Percentiles rank a stretch among this genome's conserved stretches.
These are phyloP conservation scores for Cenchrus purpureus DNA, from an alignment of 176 grass and related monocot species.

Conservation along the genomic window DNA sequence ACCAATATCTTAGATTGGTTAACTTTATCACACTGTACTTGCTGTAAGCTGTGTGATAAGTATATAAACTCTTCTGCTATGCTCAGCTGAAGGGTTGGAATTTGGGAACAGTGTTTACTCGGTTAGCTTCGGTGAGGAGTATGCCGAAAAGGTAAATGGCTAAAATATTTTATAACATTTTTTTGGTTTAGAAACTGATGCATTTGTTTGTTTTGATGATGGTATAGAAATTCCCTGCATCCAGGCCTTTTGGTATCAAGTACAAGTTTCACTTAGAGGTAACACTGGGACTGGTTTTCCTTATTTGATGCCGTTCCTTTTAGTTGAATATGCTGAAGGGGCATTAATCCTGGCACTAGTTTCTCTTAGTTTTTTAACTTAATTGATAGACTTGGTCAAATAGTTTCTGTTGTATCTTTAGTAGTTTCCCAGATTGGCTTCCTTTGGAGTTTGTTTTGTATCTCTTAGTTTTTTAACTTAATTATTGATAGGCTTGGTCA, in stretches of 20 bases:
- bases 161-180: conserved; percentile 28
- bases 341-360: conserved; percentile 12
- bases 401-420: neutral
- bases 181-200: conserved; percentile 31
- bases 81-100: conserved; percentile 91
- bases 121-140: conserved; percentile 84
- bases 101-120: conserved; percentile 92
- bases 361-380: conserved; percentile 18
- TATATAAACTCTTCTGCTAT: conserved; percentile 25
- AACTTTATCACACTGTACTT: conserved; percentile 23
- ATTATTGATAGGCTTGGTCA: conserved; percentile 23
- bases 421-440: neutral
- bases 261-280: conserved; percentile 99
- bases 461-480: conserved; percentile 20
- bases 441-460: neutral
- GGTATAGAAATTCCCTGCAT: conserved; percentile 80
- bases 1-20: conserved; percentile 35
- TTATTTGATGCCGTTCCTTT: conserved; percentile 28
- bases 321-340: neutral
- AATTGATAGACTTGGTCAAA: conserved; percentile 19
- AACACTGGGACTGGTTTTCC: conserved; percentile 20
- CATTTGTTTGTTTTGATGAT: conserved; percentile 25
- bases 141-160: conserved; percentile 60
- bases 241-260: conserved; percentile 88
- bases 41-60: conserved; percentile 10